Base-by-base conservation (phyloP, 306 rosid genomes). In the Vicia sativa region DNA sequence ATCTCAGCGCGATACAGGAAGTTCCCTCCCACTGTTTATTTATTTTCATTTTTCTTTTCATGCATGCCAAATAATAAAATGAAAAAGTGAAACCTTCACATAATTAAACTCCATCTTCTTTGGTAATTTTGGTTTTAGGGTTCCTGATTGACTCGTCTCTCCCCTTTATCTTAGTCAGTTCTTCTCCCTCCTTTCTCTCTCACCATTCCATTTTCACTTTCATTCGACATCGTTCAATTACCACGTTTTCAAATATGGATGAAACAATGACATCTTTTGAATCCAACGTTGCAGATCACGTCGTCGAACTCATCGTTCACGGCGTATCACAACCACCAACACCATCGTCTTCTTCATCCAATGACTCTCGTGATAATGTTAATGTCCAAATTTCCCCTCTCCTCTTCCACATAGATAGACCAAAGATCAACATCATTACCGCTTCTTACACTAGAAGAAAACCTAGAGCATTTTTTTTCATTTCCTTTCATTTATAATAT, bases 401-500 rank as follows among this genome's bases (percentile, higher is more conserved):
- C 12, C 83, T 88, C 18, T 69, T 79, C 2, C 82, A 46, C 65
- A 53, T 62, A 0, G 89, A 82, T 76, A 75, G 77, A 72, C 93
- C 97, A 11, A 91, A 85, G 81, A 81, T 91, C 82, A 91, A 88
- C 78, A 88, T 91, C 41, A 88, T 91, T 84, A 88, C 88, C 35
- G 72, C 84, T 71, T 74, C 87, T 53, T 88, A 91, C 60, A 89
- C 96, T 41, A 78, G 91, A 29, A 74, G 69, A 77, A 83, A 71
- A 39, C 76, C 91, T 14, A 69, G 78, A 81, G 96, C 81, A 81
- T 14, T 7, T 8, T 31, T n/a, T n/a, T n/a, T n/a, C n/a, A n/a
- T n/a, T n/a, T n/a, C n/a, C n/a, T n/a, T n/a, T n/a, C n/a, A n/a
- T n/a, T n/a, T n/a, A n/a, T n/a, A n/a, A n/a, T n/a, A n/a, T n/a